These are phyloP conservation scores for Termitomyces sp. DNA, from an alignment of 768 basidiomycete genomes.

Conservation along the genomic window DNA sequence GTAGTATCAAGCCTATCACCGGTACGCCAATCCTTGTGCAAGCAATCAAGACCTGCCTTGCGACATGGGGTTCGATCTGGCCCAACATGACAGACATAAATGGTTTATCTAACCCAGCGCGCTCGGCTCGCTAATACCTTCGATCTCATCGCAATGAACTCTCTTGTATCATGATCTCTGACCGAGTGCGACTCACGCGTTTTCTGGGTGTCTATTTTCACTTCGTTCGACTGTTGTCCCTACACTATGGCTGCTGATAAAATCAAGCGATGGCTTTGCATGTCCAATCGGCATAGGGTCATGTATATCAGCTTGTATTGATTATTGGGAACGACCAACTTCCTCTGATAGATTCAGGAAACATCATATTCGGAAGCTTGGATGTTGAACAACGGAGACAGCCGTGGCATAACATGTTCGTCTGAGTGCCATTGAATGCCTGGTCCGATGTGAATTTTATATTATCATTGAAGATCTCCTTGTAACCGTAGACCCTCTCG, in stretches of 20 bases:
- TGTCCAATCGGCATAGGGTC: background rate
- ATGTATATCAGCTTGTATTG: background rate
- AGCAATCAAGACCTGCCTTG: background rate
- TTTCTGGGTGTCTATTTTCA: background rate
- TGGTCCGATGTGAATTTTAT: background rate
- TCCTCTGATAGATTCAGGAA: background rate
- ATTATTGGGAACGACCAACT: background rate
- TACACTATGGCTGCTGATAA: background rate
- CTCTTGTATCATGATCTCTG: background rate
- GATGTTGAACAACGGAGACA: background rate
- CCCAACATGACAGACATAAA: background rate
- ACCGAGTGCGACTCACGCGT: background rate
- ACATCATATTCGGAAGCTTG: constrained; percentile 1
- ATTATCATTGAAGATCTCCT: background rate
- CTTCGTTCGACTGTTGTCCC: background rate
- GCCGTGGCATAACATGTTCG: constrained; percentile 12
- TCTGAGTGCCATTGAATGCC: background rate
- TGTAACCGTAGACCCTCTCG: background rate
- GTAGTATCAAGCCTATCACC: background rate
- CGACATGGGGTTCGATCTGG: background rate
- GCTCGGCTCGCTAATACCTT: constrained; percentile 7
- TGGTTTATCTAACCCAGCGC: background rate
- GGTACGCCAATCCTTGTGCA: background rate
- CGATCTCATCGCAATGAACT: constrained; percentile 13
- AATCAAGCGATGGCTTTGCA: background rate